Percentiles rank a stretch among this genome's conserved stretches.
Conservation (phyloP, 2,329 filamentous ascomycete species). For the Alternaria gansuensis region DNA sequence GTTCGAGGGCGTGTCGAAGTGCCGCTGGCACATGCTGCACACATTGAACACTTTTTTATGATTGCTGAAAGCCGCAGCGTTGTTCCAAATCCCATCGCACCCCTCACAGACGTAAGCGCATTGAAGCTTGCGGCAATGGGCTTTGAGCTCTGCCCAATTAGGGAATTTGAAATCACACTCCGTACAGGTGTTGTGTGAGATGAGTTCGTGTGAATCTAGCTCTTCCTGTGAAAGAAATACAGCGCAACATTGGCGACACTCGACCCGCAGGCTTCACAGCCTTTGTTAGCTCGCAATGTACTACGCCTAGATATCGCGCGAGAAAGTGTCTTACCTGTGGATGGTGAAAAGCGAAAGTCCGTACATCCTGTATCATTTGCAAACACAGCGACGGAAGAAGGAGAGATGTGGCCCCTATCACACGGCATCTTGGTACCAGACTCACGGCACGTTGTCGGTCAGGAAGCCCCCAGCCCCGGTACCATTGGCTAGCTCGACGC, state of each 20-base stretch:
- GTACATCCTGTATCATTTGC: background rate
- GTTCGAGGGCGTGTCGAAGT: conserved; percentile 1
- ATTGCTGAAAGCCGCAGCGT: background rate
- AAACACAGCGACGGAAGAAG: background rate
- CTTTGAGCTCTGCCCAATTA: background rate
- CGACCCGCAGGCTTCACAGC: background rate
- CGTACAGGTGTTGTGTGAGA: background rate
- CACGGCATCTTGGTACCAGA: background rate
- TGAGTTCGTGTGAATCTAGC: background rate
- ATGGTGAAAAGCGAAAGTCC: background rate
- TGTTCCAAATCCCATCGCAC: background rate
- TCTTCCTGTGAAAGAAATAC: background rate
- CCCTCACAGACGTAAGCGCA: background rate
- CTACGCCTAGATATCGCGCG: background rate
- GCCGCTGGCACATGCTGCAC: background rate
- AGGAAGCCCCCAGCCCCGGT: background rate
- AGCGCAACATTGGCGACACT: background rate
- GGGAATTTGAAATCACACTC: background rate
- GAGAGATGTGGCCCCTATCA: background rate
- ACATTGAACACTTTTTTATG: background rate
- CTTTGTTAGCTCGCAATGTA: background rate
- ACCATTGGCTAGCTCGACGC: too few relatives aligned
- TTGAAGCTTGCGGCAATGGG: background rate
- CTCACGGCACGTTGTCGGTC: background rate
- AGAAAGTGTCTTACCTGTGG: background rate